Evolutionary conservation across 2,329 filamentous ascomycete genomes (phyloP).

Genomic region (Exophiala oligosperma): DNA sequence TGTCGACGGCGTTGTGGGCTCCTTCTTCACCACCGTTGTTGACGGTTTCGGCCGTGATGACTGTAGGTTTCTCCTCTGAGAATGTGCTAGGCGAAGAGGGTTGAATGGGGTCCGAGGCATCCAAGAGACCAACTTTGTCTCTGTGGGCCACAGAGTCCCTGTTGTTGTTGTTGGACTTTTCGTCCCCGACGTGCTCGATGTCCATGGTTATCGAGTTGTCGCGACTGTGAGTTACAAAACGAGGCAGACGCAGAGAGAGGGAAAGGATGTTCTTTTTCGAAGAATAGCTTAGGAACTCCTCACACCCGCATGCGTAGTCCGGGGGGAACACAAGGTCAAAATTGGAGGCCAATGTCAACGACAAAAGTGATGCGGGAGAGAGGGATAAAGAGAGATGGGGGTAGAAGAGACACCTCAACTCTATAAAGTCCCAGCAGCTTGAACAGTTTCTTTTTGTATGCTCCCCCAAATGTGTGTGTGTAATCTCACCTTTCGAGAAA

Average conservation of each 20-base stretch:
- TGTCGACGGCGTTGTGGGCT: constrained; percentile 13
- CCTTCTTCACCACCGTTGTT: neutral
- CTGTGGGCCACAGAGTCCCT: neutral
- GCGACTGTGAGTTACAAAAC: neutral
- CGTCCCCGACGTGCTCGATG: neutral
- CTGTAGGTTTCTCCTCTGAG: constrained; percentile 17
- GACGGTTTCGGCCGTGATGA: constrained; percentile 10
- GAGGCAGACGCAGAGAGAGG: neutral
- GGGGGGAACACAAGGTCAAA: too few relatives aligned
- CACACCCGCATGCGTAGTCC: too few relatives aligned
- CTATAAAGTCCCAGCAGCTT: too few relatives aligned
- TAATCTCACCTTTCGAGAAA: too few relatives aligned
- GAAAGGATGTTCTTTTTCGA: neutral
- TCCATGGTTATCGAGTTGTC: neutral
- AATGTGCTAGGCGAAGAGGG: neutral
- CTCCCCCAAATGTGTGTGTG: too few relatives aligned
- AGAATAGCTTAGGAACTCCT: too few relatives aligned
- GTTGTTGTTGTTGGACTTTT: neutral
- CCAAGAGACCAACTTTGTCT: neutral
- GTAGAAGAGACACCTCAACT: too few relatives aligned
- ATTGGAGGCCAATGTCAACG: too few relatives aligned
- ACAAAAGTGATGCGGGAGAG: too few relatives aligned
- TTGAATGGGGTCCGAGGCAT: constrained; percentile 1
- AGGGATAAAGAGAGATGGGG: too few relatives aligned
- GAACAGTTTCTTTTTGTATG: too few relatives aligned